phyloP scores from a whole-genome alignment of 176 grass and related monocot genomes.

The Cenchrus purpureus region DNA sequence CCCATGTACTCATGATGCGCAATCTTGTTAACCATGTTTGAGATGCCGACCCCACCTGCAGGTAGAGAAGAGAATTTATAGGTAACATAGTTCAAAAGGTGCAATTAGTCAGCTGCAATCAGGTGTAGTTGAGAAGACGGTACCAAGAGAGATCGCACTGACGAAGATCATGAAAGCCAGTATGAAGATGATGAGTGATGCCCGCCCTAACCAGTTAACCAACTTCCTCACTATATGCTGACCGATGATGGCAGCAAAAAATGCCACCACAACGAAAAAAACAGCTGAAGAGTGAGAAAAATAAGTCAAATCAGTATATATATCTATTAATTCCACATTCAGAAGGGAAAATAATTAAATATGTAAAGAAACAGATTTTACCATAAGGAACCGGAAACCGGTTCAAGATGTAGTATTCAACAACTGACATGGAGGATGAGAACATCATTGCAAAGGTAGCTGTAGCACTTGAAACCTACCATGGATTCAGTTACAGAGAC shows the following conservation, averaged over 20 bases:
- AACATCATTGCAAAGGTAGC: slow-evolving; percentile 98
- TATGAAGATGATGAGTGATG: slow-evolving; percentile 96
- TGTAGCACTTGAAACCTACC: slow-evolving; percentile 94
- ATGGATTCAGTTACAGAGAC: slow-evolving; percentile 27
- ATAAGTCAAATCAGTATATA: slow-evolving; percentile 30
- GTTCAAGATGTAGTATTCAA: slow-evolving; percentile 89
- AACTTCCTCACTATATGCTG: slow-evolving; percentile 78
- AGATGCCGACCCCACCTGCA: slow-evolving; percentile 85
- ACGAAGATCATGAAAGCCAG: slow-evolving; percentile 83
- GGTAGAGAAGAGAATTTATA: background rate
- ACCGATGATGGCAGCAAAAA: slow-evolving; percentile 74
- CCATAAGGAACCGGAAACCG: slow-evolving; percentile 88
- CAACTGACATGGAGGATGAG: slow-evolving; percentile 92
- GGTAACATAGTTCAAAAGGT: background rate
- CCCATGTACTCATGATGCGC: slow-evolving; percentile 78
- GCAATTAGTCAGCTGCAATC: background rate
- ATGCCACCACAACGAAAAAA: slow-evolving; percentile 65
- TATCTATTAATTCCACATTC: background rate
- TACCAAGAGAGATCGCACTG: slow-evolving; percentile 93
- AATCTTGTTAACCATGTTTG: slow-evolving; percentile 77
- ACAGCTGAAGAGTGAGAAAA: slow-evolving; percentile 46
- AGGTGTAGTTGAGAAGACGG: background rate
- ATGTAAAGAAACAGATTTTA: slow-evolving; percentile 22
- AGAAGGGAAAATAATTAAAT: background rate
- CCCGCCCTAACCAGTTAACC: slow-evolving; percentile 72